A percentile compares a stretch with the other conserved stretches of the same genome.
Evolutionary conservation across 257 asterid species (phyloP).

Genomic region (Ajuga chamaepitys): DNA sequence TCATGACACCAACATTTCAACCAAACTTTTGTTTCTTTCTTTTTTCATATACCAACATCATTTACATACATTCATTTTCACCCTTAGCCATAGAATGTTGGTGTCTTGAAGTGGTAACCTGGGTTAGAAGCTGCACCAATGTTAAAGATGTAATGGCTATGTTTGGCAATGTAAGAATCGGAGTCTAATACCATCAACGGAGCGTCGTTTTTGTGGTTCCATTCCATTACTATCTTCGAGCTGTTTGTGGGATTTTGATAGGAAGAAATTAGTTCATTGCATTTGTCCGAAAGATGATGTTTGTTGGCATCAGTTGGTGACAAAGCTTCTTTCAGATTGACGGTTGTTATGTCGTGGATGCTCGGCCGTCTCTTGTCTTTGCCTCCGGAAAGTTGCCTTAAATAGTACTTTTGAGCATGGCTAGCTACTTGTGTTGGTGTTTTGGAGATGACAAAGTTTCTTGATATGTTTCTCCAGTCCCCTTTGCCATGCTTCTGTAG

Average conservation of each 20-base stretch:
- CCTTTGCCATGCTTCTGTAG: conserved; percentile 74
- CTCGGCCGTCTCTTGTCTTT: conserved; percentile 82
- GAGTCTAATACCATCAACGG: conserved; percentile 34
- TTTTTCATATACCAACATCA: conserved; percentile 8
- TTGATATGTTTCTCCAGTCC: conserved; percentile 75
- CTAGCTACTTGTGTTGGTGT: conserved; percentile 91
- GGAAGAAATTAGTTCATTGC: background rate
- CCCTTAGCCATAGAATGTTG: conserved; percentile 11
- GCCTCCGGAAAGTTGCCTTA: conserved; percentile 66
- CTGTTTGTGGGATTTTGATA: conserved; percentile 20
- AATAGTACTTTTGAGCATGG: conserved; percentile 81
- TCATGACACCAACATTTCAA: conserved; percentile 3
- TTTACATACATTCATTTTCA: background rate
- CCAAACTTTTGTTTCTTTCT: background rate
- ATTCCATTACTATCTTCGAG: conserved; percentile 25
- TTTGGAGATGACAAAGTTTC: conserved; percentile 65
- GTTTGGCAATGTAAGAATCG: conserved; percentile 10
- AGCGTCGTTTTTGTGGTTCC: conserved; percentile 33
- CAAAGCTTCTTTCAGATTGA: conserved; percentile 12
- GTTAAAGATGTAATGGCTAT: conserved; percentile 10
- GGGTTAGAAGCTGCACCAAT: conserved; percentile 8
- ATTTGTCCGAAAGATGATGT: too few species aligned
- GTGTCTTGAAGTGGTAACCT: conserved; percentile 5
- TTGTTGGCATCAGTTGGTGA: conserved; percentile 7
- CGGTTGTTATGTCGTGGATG: conserved; percentile 77